A percentile compares a stretch with the other conserved stretches of the same genome.
These are phyloP conservation scores for Halteria grandinella DNA, from an alignment of 73 alveolate species.

Conservation along the genomic window DNA sequence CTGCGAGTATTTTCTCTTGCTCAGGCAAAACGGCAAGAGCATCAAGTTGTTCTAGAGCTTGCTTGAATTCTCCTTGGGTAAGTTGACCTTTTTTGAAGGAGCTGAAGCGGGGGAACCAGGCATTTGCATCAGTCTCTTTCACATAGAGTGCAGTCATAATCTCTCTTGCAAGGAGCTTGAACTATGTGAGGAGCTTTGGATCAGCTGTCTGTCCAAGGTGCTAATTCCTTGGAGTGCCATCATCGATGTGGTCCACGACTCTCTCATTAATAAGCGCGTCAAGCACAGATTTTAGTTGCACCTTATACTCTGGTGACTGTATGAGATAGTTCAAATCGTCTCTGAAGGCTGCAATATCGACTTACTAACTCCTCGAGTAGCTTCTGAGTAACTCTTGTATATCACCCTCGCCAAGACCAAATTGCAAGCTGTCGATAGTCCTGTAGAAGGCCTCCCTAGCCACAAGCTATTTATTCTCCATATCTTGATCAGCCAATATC, in stretches of 20 bases:
- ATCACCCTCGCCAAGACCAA: conserved; percentile 46
- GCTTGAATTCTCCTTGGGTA: background rate
- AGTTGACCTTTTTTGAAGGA: conserved; percentile 7
- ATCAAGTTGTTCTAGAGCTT: conserved; percentile 9
- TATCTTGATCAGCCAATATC: conserved; percentile 29
- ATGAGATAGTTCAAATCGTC: conserved; percentile 23
- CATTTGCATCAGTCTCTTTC: background rate
- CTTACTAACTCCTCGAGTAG: background rate
- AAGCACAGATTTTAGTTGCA: conserved; percentile 10
- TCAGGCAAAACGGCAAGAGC: background rate
- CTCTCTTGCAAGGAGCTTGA: background rate
- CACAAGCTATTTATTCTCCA: background rate
- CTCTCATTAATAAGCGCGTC: conserved; percentile 12
- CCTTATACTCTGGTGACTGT: conserved; percentile 10
- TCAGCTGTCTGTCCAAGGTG: background rate
- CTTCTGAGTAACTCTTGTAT: conserved; percentile 15
- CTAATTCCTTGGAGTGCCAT: background rate
- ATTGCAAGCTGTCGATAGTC: conserved; percentile 20
- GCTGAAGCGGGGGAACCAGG: conserved; percentile 8
- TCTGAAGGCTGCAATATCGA: conserved; percentile 1
- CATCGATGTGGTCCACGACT: conserved; percentile 4
- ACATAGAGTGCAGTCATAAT: conserved; percentile 24
- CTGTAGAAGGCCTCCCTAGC: conserved; percentile 30
- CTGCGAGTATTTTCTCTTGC: too few species aligned
- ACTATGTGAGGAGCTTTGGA: background rate